These are phyloP conservation scores for Hanseniaspora vineae DNA, from an alignment of 805 yeast species.

Conservation along the genomic window DNA sequence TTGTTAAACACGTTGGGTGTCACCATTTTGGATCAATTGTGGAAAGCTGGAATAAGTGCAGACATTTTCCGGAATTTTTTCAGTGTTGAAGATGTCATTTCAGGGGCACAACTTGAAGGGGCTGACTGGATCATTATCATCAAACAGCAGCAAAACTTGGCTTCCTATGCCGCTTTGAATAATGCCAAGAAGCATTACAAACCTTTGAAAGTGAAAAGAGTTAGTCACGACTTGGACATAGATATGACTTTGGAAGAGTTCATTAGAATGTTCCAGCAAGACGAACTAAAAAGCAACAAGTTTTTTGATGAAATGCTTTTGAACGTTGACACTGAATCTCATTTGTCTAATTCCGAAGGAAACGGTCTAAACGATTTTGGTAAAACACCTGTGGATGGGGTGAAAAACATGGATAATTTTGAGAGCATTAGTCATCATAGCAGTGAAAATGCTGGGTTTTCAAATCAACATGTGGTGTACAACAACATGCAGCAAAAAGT, in stretches of 20 bases:
- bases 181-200: slow-evolving; percentile 42
- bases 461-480: slow-evolving; percentile 18
- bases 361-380: too few species aligned
- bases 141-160: slow-evolving; percentile 43
- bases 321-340: background rate
- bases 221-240: slow-evolving; percentile 42
- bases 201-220: slow-evolving; percentile 59
- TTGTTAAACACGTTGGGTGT: slow-evolving; percentile 48
- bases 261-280: slow-evolving; percentile 27
- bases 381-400: background rate
- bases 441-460: slow-evolving; percentile 11
- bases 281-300: slow-evolving; percentile 2
- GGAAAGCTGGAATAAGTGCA: slow-evolving; percentile 71
- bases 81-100: slow-evolving; percentile 50
- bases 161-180: slow-evolving; percentile 10
- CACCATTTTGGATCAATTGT: slow-evolving; percentile 47
- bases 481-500: slow-evolving; percentile 36
- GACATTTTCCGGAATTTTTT: slow-evolving; percentile 40
- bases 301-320: background rate
- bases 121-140: slow-evolving; percentile 67
- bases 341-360: too few species aligned
- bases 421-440: slow-evolving; percentile 12
- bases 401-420: slow-evolving; percentile 12
- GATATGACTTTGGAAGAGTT: slow-evolving; percentile 69
- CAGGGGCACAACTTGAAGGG: slow-evolving; percentile 54